Percentiles rank a stretch among this genome's conserved stretches.
Evolutionary conservation across 495 filamentous ascomycete genomes (phyloP).

Genomic region (Xylaria intraflava): DNA sequence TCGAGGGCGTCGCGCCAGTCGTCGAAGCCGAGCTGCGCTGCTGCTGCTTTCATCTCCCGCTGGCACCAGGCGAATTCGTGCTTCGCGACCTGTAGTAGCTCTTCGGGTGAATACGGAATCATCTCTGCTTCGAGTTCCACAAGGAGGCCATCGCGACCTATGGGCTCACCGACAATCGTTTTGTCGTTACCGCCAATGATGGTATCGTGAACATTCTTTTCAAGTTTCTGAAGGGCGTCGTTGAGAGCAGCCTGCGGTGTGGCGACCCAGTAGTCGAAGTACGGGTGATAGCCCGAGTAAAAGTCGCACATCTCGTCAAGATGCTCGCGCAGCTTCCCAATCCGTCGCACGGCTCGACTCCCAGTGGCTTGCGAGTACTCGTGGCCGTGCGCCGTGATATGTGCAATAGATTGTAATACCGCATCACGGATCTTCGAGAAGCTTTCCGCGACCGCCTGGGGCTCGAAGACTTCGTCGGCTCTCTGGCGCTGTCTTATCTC

Average conservation of each 20-base stretch:
- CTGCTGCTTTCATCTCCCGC: constrained; percentile 34
- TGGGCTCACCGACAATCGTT: constrained; percentile 45
- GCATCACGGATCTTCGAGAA: constrained; percentile 21
- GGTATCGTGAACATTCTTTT: constrained; percentile 27
- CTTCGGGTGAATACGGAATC: constrained; percentile 43
- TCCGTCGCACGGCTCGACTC: constrained; percentile 32
- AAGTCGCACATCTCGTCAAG: constrained; percentile 38
- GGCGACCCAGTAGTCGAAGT: constrained; percentile 46
- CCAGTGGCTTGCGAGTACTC: constrained; percentile 36
- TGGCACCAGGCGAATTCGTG: constrained; percentile 39
- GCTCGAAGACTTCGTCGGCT: constrained; percentile 27
- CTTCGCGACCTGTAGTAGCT: constrained; percentile 43
- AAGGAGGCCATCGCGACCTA: constrained; percentile 38
- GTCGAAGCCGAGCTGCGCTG: constrained; percentile 23
- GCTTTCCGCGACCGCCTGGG: constrained; percentile 29
- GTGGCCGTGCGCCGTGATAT: constrained; percentile 16
- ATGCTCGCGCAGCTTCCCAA: constrained; percentile 28
- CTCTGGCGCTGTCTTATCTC: constrained; percentile 29
- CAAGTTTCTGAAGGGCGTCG: constrained; percentile 18
- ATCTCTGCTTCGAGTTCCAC: constrained; percentile 37
- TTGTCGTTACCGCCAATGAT: constrained; percentile 38
- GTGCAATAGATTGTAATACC: constrained; percentile 18
- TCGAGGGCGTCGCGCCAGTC: constrained; percentile 45
- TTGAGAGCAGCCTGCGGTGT: constrained; percentile 32
- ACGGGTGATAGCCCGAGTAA: constrained; percentile 42